These are phyloP conservation scores for Asterophora parasitica DNA, from an alignment of 768 basidiomycete genomes.

Conservation along the genomic window DNA sequence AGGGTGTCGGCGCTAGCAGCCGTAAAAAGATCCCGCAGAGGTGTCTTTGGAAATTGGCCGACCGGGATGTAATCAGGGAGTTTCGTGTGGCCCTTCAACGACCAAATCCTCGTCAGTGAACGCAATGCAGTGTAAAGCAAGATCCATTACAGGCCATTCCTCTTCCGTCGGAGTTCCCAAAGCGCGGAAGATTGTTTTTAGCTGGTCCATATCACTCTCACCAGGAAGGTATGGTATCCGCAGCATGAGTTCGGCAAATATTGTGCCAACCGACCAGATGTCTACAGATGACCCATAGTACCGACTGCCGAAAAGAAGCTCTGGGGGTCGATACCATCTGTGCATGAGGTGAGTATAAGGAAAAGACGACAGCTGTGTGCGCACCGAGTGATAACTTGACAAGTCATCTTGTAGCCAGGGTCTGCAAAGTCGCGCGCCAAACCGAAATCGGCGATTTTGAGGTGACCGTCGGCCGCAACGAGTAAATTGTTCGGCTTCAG, in stretches of 20 bases:
- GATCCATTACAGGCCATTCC: constrained; percentile 85
- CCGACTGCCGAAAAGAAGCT: constrained; percentile 85
- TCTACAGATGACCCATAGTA: constrained; percentile 92
- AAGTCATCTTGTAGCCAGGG: constrained; percentile 94
- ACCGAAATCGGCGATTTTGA: constrained; percentile 99
- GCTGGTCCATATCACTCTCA: constrained; percentile 94
- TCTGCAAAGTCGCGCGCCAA: constrained; percentile 95
- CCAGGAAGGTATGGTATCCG: constrained; percentile 94
- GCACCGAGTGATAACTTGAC: constrained; percentile 94
- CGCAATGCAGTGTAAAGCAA: neutral
- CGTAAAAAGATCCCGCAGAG: constrained; percentile 83
- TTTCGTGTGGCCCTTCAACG: constrained; percentile 74
- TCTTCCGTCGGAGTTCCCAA: constrained; percentile 95
- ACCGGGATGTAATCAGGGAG: constrained; percentile 87
- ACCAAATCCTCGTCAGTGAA: neutral
- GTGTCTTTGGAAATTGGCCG: constrained; percentile 79
- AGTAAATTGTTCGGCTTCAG: constrained; percentile 98
- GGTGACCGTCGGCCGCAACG: constrained; percentile 82
- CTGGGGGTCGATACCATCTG: constrained; percentile 98
- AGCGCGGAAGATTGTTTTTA: constrained; percentile 91
- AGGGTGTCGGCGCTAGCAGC: constrained; percentile 85
- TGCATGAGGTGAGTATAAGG: constrained; percentile 1
- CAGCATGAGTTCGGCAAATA: constrained; percentile 96
- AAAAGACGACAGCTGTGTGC: constrained; percentile 18
- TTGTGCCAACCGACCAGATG: constrained; percentile 96